Evolutionary conservation across 805 yeast genomes (phyloP).

Genomic region (Lachancea meyersii): DNA sequence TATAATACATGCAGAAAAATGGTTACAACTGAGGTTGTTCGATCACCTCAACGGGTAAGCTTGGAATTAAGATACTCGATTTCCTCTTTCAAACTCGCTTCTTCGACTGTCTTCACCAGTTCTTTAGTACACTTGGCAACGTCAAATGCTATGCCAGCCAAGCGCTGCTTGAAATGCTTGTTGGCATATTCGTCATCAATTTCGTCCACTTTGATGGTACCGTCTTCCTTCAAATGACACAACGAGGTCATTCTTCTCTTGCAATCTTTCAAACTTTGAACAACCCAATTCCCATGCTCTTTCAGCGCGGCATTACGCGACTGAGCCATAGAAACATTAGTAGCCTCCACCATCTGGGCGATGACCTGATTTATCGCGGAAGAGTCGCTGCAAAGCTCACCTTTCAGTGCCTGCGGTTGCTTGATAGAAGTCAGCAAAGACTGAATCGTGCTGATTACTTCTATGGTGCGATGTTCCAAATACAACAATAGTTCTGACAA

Average conservation of each 20-base stretch:
- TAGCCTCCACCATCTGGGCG: conserved; percentile 82
- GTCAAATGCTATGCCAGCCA: conserved; percentile 94
- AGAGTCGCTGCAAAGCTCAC: conserved; percentile 66
- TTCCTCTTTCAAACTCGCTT: conserved; percentile 82
- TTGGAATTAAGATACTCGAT: conserved; percentile 74
- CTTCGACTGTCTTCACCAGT: conserved; percentile 91
- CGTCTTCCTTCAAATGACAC: conserved; percentile 40
- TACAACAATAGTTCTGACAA: conserved; percentile 75
- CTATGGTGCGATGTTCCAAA: conserved; percentile 88
- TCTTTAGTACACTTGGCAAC: conserved; percentile 95
- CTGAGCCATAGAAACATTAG: conserved; percentile 81
- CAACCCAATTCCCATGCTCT: conserved; percentile 90
- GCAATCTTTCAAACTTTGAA: conserved; percentile 79
- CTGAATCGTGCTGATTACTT: conserved; percentile 86
- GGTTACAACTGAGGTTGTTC: too few relatives aligned
- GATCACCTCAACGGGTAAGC: conserved; percentile 28
- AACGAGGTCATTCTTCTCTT: conserved; percentile 72
- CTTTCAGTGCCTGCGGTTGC: conserved; percentile 68
- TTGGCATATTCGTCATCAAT: conserved; percentile 68
- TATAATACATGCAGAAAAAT: not conserved
- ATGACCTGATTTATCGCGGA: conserved; percentile 73
- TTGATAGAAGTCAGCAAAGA: conserved; percentile 70
- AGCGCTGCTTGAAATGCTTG: conserved; percentile 82
- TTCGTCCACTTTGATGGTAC: conserved; percentile 27
- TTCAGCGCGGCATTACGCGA: conserved; percentile 76